These are phyloP conservation scores for Polyporus tsugae DNA, from an alignment of 1,284 basidiomycete genomes.

Conservation along the genomic window DNA sequence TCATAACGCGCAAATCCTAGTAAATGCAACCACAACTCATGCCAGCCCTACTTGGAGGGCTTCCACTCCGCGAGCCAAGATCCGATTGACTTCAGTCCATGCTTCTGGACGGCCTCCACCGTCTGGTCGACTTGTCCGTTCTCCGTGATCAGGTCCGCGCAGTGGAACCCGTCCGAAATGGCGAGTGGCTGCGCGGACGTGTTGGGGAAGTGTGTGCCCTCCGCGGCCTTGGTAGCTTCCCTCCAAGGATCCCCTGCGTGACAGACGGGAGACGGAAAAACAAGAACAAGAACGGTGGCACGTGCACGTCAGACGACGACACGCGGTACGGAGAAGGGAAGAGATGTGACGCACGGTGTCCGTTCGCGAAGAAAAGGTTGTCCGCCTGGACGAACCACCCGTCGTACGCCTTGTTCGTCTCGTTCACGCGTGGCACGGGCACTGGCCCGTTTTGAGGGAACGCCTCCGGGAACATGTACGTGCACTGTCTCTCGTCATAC, in stretches of 20 bases:
- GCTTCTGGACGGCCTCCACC: slow-evolving; percentile 59
- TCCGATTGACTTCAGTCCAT: slow-evolving; percentile 53
- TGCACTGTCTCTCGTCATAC: slow-evolving; percentile 73
- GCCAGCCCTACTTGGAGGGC: slow-evolving; percentile 23
- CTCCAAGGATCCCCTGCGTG: slow-evolving; percentile 72
- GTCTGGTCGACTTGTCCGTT: slow-evolving; percentile 57
- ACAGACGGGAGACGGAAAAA: not conserved
- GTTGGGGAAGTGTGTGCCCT: slow-evolving; percentile 54
- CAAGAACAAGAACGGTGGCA: not conserved
- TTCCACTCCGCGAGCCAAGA: slow-evolving; percentile 58
- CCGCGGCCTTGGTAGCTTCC: slow-evolving; percentile 71
- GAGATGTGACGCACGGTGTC: slow-evolving; percentile 42
- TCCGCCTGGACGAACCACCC: slow-evolving; percentile 70
- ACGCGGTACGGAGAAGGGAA: not conserved
- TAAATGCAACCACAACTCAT: not conserved
- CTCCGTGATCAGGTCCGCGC: slow-evolving; percentile 60
- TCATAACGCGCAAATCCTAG: not conserved
- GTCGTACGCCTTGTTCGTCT: slow-evolving; percentile 58
- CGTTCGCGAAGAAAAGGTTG: slow-evolving; percentile 75
- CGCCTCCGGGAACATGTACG: slow-evolving; percentile 62
- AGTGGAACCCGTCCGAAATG: slow-evolving; percentile 70
- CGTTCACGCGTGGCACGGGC: slow-evolving; percentile 46
- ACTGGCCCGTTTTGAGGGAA: slow-evolving; percentile 49
- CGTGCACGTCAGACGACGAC: not conserved
- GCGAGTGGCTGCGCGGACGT: slow-evolving; percentile 63